Base-by-base conservation (phyloP, 2,329 filamentous ascomycete genomes). In the Plenodomus biglobosus region DNA sequence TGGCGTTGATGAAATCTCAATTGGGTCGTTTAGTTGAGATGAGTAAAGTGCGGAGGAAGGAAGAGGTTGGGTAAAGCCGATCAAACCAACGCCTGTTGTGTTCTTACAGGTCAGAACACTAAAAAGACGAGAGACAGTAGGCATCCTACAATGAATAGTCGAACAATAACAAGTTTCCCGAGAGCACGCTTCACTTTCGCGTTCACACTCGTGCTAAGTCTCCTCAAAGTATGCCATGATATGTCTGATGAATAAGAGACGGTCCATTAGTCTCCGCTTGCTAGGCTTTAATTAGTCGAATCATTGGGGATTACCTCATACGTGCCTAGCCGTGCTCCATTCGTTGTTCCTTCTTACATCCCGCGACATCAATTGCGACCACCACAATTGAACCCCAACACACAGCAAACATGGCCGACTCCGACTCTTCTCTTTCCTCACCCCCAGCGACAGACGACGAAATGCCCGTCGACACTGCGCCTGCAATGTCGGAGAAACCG, bases 401-500 rank as follows among this genome's bases (percentile, higher is more conserved):
- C 35, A 62, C 69, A 58, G 53, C 65, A 61, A 73, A 60, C 69
- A 79, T 80, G 73, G 78, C 76, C 52, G 81, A 82, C 62, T 78
- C 80, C 35, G 81, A 83, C 50, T 78, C 80, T 37, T 71, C 69
- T 19, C 73, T 85, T 40, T 85, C 82, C 27, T 83, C 82, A 40
- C 78, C 80, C 39, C 80, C 81, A 13, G 78, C 81, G 18, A 79
- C 78, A 35, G 82, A 85, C 59, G 81, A 85, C 62, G 83, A 85
- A 61, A 67, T 70, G 65, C 56, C 62, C 8, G 49, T 64, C 38
- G 55, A 65, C 19, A 46, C 55, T 20, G 52, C 61, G 35, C 53
- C 63, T 35, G 59, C 56, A 34, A 65, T 62, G 42, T 44, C 55
- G 19, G 43, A 55, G 13, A 69, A 67, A 46, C 38, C 60, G n/a